Evolutionary conservation across 257 asterid species (phyloP).

Genomic region (Nicotiana otophora): DNA sequence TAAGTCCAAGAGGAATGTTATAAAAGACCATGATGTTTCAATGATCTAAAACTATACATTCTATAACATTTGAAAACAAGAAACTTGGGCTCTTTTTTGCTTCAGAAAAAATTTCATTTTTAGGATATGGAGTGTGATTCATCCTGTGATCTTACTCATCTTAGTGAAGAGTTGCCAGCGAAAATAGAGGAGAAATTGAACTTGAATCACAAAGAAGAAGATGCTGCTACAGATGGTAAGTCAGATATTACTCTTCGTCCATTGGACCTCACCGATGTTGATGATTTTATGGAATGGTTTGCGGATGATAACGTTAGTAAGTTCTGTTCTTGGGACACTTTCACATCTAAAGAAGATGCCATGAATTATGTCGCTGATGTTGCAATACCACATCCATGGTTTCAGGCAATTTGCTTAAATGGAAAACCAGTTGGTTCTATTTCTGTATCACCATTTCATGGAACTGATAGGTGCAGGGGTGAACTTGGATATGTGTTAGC

Average conservation of each 20-base stretch:
- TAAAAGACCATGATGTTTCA: not conserved
- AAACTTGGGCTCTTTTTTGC: not conserved
- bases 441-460: constrained; percentile 37
- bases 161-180: not conserved
- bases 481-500: constrained; percentile 65
- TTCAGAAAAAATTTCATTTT: not conserved
- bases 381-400: constrained; percentile 50
- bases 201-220: constrained; percentile 11
- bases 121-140: not conserved
- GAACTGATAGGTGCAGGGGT: constrained; percentile 46
- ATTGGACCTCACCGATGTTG: constrained; percentile 51
- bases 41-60: not conserved
- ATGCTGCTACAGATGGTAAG: not conserved
- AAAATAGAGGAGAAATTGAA: not conserved
- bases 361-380: constrained; percentile 17
- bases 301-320: constrained; percentile 57
- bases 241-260: constrained; percentile 47
- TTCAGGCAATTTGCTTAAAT: constrained; percentile 48
- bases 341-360: constrained; percentile 50
- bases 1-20: not conserved
- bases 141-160: not conserved
- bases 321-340: constrained; percentile 62
- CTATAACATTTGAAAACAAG: not conserved
- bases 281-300: constrained; percentile 48
- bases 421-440: constrained; percentile 49